Conservation (phyloP, 306 rosid species). For the Dryas octopetala region DNA sequence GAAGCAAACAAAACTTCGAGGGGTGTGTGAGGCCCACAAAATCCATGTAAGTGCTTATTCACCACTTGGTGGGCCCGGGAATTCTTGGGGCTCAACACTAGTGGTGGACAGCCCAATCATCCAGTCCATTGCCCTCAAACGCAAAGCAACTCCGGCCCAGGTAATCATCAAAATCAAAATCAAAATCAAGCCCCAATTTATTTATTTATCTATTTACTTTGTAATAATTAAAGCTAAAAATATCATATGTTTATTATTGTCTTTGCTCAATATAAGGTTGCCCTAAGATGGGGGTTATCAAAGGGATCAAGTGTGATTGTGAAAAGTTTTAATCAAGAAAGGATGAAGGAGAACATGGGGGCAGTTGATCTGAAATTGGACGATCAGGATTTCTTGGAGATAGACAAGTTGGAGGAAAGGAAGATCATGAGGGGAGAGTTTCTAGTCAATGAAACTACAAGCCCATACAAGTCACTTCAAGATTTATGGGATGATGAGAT, state of each 20-base stretch:
- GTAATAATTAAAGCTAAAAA: not conserved
- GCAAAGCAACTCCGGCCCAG: slow-evolving; percentile 75
- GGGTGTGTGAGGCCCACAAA: slow-evolving; percentile 55
- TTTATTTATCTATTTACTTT: not conserved
- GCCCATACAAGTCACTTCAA: slow-evolving; percentile 71
- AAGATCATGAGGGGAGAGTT: slow-evolving; percentile 93
- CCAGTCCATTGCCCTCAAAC: slow-evolving; percentile 62
- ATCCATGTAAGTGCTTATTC: slow-evolving; percentile 89
- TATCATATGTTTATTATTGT: not conserved
- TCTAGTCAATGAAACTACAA: slow-evolving; percentile 70
- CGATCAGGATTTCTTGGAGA: slow-evolving; percentile 50
- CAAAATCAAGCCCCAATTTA: not conserved
- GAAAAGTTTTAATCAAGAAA: slow-evolving; percentile 67
- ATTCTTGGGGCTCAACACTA: slow-evolving; percentile 85
- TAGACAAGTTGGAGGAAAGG: slow-evolving; percentile 63
- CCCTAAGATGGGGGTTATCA: slow-evolving; percentile 73
- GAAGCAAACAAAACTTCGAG: slow-evolving; percentile 64
- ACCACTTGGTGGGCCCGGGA: slow-evolving; percentile 91
- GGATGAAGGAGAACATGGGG: slow-evolving; percentile 69
- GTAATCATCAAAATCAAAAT: slow-evolving; percentile 26
- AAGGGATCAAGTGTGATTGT: slow-evolving; percentile 84
- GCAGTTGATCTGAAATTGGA: slow-evolving; percentile 59
- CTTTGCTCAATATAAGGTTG: slow-evolving; percentile 48
- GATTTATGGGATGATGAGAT: slow-evolving; percentile 79
- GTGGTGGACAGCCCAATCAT: slow-evolving; percentile 60